Evolutionary conservation across 208 protist species (phyloP).

Genomic region (Trypanosoma congolense): DNA sequence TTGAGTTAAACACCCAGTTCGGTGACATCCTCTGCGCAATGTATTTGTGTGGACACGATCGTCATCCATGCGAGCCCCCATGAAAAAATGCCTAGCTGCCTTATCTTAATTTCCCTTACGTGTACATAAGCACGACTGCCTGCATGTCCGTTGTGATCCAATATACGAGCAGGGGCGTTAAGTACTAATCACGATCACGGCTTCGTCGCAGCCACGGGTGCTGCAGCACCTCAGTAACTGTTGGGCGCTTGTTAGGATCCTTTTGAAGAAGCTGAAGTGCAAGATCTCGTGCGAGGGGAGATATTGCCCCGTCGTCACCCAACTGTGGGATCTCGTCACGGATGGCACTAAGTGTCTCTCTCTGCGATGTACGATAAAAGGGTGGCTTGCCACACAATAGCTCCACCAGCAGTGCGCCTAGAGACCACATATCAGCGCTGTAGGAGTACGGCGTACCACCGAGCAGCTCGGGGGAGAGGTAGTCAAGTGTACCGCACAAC

Average conservation of each 20-base stretch:
- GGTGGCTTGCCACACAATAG: conserved; percentile 75
- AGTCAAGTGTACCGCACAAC: conserved; percentile 98
- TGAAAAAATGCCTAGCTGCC: no score
- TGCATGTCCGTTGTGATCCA: background rate
- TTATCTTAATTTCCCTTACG: no score
- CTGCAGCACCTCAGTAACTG: conserved; percentile 47
- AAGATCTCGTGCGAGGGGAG: conserved; percentile 27
- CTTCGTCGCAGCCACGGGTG: conserved; percentile 66
- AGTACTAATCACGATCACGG: background rate
- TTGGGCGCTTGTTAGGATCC: conserved; percentile 44
- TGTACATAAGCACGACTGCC: no score
- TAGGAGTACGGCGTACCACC: conserved; percentile 37
- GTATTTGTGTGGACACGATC: no score
- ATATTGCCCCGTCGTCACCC: conserved; percentile 10
- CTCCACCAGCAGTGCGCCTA: conserved; percentile 79
- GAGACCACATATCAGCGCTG: conserved; percentile 87
- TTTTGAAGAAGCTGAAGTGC: conserved; percentile 57
- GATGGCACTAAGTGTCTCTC: conserved; percentile 64
- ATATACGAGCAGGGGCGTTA: conserved; percentile 3
- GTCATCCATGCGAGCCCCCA: no score
- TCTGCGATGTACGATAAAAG: conserved; percentile 49
- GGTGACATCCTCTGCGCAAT: no score
- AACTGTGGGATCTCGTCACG: conserved; percentile 32
- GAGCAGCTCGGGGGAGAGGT: conserved; percentile 98
- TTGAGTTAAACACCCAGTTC: no score